A percentile compares a stretch with the other conserved stretches of the same genome.
These are phyloP conservation scores for Mucor lusitanicus DNA, from an alignment of 371 early-diverging fungal species.

Conservation along the genomic window DNA sequence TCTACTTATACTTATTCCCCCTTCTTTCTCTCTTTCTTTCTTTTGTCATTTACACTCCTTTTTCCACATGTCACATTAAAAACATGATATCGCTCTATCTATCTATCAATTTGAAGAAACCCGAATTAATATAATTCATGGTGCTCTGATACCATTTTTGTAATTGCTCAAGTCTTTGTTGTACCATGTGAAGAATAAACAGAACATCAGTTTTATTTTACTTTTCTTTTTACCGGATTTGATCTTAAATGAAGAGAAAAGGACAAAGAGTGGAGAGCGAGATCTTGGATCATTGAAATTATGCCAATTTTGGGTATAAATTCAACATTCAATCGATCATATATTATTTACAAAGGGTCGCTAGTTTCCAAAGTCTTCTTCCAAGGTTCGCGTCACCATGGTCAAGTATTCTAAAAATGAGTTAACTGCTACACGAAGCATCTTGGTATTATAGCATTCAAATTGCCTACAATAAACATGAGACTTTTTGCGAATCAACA, in stretches of 20 bases:
- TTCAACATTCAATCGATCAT: not conserved
- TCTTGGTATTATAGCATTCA: constrained; percentile 41
- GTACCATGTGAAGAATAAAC: not conserved
- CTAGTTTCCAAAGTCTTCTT: constrained; percentile 10
- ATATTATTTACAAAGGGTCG: not conserved
- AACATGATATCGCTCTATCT: not conserved
- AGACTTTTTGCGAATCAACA: constrained; percentile 42
- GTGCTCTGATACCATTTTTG: constrained; percentile 1
- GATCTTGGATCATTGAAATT: not conserved
- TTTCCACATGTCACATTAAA: not conserved
- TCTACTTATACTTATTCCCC: constrained; percentile 8
- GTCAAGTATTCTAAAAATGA: constrained; percentile 52
- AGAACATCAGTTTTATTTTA: not conserved
- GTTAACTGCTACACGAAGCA: constrained; percentile 54
- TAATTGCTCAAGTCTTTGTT: not conserved
- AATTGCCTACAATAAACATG: constrained; percentile 31
- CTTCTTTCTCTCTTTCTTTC: not conserved
- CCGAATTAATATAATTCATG: not conserved
- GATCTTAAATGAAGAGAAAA: not conserved
- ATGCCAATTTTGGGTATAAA: not conserved
- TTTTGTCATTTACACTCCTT: not conserved
- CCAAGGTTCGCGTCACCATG: constrained; percentile 56
- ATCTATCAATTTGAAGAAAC: not conserved
- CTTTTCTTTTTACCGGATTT: not conserved
- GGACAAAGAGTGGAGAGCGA: not conserved